phyloP scores from a whole-genome alignment of 495 filamentous ascomycete species.

The Tuber umbilicatum region DNA sequence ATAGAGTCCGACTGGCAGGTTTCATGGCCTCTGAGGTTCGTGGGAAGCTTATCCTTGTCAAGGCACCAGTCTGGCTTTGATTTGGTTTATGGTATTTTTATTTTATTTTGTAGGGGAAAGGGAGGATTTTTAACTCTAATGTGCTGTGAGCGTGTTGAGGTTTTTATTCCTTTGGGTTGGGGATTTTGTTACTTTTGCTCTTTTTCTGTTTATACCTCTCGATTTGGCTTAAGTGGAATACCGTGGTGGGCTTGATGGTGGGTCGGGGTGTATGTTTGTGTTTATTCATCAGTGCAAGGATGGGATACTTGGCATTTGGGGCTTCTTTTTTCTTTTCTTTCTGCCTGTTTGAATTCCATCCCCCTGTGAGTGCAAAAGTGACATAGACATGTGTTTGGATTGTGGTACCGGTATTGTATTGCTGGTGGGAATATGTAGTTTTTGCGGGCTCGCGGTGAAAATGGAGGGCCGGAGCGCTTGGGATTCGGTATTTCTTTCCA shows the following conservation, averaged over 20 bases:
- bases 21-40: slow-evolving; percentile 83
- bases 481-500: neutral
- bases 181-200: slow-evolving; percentile 11
- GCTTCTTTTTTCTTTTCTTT: neutral
- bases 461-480: neutral
- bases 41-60: slow-evolving; percentile 72
- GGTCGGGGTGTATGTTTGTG: slow-evolving; percentile 1
- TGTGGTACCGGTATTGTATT: neutral
- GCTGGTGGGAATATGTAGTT: neutral
- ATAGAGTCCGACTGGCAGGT: slow-evolving; percentile 69
- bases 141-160: slow-evolving; percentile 15
- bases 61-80: slow-evolving; percentile 75
- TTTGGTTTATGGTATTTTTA: neutral
- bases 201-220: slow-evolving; percentile 23
- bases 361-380: neutral
- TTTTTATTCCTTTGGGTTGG: slow-evolving; percentile 9
- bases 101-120: neutral
- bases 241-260: slow-evolving; percentile 6
- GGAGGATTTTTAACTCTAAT: slow-evolving; percentile 16
- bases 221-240: neutral
- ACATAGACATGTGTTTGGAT: neutral
- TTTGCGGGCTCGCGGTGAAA: neutral
- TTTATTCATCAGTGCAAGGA: slow-evolving; percentile 1
- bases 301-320: neutral
- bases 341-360: slow-evolving; percentile 10